phyloP scores from a whole-genome alignment of 768 basidiomycete genomes.

The Polyporus arcularius region DNA sequence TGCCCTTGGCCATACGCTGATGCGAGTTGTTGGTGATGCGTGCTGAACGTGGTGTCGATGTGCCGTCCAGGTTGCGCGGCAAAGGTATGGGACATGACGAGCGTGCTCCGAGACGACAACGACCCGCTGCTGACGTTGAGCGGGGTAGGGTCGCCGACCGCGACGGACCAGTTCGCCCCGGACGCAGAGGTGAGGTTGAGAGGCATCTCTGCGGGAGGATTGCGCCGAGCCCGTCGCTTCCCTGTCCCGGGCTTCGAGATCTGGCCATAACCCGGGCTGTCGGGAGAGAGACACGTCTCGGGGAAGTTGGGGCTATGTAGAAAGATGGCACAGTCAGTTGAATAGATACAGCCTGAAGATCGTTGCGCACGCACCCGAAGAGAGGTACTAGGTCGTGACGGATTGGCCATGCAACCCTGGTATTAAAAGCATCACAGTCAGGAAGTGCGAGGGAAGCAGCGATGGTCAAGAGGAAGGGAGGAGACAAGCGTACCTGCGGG shows the following conservation, averaged over 20 bases:
- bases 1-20: slow-evolving; percentile 1
- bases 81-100: slow-evolving; percentile 21
- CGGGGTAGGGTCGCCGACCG: slow-evolving; percentile 29
- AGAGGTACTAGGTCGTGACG: slow-evolving; percentile 84
- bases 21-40: not conserved
- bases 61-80: slow-evolving; percentile 4
- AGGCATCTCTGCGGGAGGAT: slow-evolving; percentile 41
- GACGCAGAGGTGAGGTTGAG: slow-evolving; percentile 24
- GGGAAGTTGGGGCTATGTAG: slow-evolving; percentile 75
- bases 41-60: not conserved
- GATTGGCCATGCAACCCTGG: slow-evolving; percentile 86
- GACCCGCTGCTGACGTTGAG: slow-evolving; percentile 19
- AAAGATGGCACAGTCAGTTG: not conserved
- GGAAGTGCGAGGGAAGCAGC: not conserved
- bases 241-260: slow-evolving; percentile 58
- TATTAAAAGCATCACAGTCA: not conserved
- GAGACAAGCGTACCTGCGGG: slow-evolving; percentile 62
- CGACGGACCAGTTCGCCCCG: slow-evolving; percentile 49
- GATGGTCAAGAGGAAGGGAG: not conserved
- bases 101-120: slow-evolving; percentile 9
- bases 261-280: slow-evolving; percentile 86
- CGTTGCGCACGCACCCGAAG: slow-evolving; percentile 62
- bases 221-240: slow-evolving; percentile 62
- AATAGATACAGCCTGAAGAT: slow-evolving; percentile 15
- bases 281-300: slow-evolving; percentile 78